Conservation (phyloP, 139 green algal genomes). For the Chlorella vulgaris region DNA sequence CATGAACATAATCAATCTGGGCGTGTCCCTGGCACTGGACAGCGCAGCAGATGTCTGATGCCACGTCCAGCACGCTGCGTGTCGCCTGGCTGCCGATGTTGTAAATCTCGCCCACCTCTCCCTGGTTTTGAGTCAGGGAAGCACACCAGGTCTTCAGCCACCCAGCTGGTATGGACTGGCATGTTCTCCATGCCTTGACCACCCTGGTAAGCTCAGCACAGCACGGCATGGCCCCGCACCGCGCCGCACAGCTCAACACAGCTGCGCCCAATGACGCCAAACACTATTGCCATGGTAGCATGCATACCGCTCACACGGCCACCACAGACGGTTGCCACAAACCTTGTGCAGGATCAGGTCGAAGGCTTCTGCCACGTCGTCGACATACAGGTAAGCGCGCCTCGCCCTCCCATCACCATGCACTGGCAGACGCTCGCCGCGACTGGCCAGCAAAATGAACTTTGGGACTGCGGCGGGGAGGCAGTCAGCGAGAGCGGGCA, state of each 20-base stretch:
- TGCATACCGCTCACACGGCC: too few species aligned
- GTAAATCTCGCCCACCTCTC: constrained; percentile 83
- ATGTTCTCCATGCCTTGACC: too few species aligned
- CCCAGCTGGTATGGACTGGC: too few species aligned
- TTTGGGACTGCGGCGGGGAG: constrained; percentile 35
- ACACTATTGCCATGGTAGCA: too few species aligned
- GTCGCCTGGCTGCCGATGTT: constrained; percentile 97
- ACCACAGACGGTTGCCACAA: too few species aligned
- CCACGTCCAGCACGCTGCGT: constrained; percentile 90
- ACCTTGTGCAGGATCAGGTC: constrained; percentile 85
- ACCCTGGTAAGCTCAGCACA: too few species aligned
- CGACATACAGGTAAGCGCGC: constrained; percentile 87
- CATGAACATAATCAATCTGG: constrained; percentile 62
- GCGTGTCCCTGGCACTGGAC: constrained; percentile 57
- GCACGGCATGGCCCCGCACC: too few species aligned
- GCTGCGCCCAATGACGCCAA: too few species aligned
- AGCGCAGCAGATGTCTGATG: constrained; percentile 58
- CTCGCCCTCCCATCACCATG: constrained; percentile 57
- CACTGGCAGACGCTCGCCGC: constrained; percentile 74
- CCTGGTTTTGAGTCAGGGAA: constrained; percentile 3
- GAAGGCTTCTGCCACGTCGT: constrained; percentile 95
- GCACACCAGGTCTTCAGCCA: background rate
- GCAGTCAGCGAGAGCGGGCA: too few species aligned
- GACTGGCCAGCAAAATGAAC: constrained; percentile 76
- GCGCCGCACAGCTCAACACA: too few species aligned